These are phyloP conservation scores for Suillus weaverae DNA, from an alignment of 768 basidiomycete species.

Conservation along the genomic window DNA sequence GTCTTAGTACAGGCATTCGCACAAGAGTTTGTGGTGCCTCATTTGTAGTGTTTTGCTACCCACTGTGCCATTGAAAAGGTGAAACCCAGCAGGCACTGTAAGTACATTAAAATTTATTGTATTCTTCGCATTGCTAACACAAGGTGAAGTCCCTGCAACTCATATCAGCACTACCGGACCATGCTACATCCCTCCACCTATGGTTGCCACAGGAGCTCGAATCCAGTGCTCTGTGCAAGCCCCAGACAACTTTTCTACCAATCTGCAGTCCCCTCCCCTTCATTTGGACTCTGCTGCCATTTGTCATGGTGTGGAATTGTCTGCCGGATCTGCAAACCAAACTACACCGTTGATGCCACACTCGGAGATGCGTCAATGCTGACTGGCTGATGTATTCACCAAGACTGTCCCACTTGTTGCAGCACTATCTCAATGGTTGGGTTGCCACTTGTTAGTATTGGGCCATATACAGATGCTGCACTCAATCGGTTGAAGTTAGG, in stretches of 20 bases:
- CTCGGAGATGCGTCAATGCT: background rate
- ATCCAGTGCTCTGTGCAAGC: slow-evolving; percentile 1
- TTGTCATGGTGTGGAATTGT: background rate
- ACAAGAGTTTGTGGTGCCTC: slow-evolving; percentile 11
- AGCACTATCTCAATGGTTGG: background rate
- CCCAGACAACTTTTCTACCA: background rate
- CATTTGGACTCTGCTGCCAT: background rate
- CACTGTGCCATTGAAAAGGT: slow-evolving; percentile 7
- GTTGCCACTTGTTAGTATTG: slow-evolving; percentile 8
- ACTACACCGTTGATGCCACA: background rate
- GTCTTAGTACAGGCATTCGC: slow-evolving; percentile 10
- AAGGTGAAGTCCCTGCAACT: background rate
- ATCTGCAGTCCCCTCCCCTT: background rate
- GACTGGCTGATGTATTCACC: background rate
- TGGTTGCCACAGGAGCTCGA: background rate
- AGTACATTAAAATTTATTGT: background rate
- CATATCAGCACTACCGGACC: background rate
- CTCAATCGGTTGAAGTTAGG: slow-evolving; percentile 6
- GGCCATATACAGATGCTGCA: slow-evolving; percentile 9
- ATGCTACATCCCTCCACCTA: background rate
- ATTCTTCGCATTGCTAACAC: background rate
- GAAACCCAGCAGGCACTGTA: background rate
- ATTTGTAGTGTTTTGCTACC: slow-evolving; percentile 2
- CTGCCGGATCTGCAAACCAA: background rate
- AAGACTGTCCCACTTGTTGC: background rate